phyloP scores from a whole-genome alignment of 352 stramenopile genomes.

The Globisporangium radiosum region DNA sequence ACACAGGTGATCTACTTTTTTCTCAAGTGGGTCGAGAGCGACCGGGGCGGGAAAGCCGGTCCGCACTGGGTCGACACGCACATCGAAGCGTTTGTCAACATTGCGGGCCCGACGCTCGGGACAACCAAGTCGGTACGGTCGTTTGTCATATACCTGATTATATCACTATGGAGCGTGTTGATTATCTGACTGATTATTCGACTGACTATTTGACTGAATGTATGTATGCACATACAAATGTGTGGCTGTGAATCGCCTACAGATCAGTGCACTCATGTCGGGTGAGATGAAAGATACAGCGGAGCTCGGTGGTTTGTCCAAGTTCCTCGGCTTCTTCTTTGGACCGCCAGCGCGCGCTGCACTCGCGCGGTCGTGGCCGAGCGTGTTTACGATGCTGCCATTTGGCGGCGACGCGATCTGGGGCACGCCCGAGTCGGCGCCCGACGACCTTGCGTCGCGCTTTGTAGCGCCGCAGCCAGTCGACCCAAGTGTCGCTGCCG shows the following conservation, averaged over 20 bases:
- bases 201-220: not conserved
- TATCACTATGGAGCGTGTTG: no score
- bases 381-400: slow-evolving; percentile 89
- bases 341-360: slow-evolving; percentile 40
- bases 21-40: slow-evolving; percentile 91
- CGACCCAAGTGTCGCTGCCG: not conserved
- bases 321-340: slow-evolving; percentile 83
- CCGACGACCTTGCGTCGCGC: slow-evolving; percentile 58
- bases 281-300: slow-evolving; percentile 96
- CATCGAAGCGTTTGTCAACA: slow-evolving; percentile 90
- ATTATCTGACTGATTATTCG: no score
- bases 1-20: slow-evolving; percentile 92
- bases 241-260: not conserved
- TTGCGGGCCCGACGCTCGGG: slow-evolving; percentile 92
- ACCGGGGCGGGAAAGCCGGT: slow-evolving; percentile 78
- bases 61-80: slow-evolving; percentile 91
- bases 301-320: slow-evolving; percentile 79
- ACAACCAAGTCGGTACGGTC: slow-evolving; percentile 70
- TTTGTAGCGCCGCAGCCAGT: slow-evolving; percentile 36
- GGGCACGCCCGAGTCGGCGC: slow-evolving; percentile 46
- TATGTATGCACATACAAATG: not conserved
- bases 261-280: slow-evolving; percentile 86
- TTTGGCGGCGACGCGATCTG: slow-evolving; percentile 90
- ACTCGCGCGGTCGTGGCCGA: slow-evolving; percentile 68
- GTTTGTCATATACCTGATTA: not conserved